Percentiles rank a stretch among this genome's conserved stretches.
Conservation (phyloP, 1,284 basidiomycete species). For the Boletus subluridellus region DNA sequence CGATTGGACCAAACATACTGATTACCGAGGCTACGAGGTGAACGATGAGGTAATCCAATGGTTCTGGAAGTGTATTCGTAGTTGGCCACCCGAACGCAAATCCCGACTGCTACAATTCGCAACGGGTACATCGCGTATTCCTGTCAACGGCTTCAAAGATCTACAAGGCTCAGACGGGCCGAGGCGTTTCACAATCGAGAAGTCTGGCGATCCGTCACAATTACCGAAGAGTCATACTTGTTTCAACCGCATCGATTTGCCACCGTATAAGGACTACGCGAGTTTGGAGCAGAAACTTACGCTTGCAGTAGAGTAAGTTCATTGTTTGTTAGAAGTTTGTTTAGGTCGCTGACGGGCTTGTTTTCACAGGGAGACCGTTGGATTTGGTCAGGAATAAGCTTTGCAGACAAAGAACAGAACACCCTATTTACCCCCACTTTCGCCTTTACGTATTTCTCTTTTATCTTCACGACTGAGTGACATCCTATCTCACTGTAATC, state of each 20-base stretch:
- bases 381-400: slow-evolving; percentile 62
- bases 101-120: slow-evolving; percentile 88
- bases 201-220: slow-evolving; percentile 82
- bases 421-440: slow-evolving; percentile 19
- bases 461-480: slow-evolving; percentile 12
- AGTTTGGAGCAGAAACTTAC: slow-evolving; percentile 82
- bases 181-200: slow-evolving; percentile 86
- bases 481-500: slow-evolving; percentile 30
- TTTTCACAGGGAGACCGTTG: slow-evolving; percentile 59
- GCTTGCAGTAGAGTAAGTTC: slow-evolving; percentile 72
- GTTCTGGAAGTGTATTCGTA: slow-evolving; percentile 95
- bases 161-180: slow-evolving; percentile 92
- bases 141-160: slow-evolving; percentile 93
- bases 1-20: slow-evolving; percentile 76
- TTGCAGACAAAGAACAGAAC: not conserved
- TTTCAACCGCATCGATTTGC: slow-evolving; percentile 84
- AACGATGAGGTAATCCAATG: slow-evolving; percentile 90
- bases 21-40: slow-evolving; percentile 70
- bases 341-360: slow-evolving; percentile 9
- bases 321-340: not conserved
- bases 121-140: slow-evolving; percentile 89
- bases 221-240: slow-evolving; percentile 84
- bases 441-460: slow-evolving; percentile 1
- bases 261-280: slow-evolving; percentile 81
- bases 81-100: slow-evolving; percentile 92